Evolutionary conservation across 2,329 filamentous ascomycete genomes (phyloP).

Genomic region (Sporothrix euskadiensis): DNA sequence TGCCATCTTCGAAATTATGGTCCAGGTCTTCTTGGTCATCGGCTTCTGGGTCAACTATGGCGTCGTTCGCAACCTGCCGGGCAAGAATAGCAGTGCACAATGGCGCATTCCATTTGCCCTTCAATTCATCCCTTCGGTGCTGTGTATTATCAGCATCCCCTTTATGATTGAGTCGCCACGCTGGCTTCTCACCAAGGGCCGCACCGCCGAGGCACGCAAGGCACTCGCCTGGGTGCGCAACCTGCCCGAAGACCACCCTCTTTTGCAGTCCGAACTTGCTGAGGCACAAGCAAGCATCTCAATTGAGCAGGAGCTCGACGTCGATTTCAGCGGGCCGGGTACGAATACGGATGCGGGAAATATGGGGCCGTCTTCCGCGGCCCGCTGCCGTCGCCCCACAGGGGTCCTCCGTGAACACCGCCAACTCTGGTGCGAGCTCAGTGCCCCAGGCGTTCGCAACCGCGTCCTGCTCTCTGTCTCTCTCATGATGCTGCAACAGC

Average conservation of each 20-base stretch:
- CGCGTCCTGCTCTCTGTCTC: conserved; percentile 20
- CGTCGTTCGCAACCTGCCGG: conserved; percentile 44
- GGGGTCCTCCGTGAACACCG: conserved; percentile 18
- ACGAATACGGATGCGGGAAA: neutral
- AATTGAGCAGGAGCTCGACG: conserved; percentile 23
- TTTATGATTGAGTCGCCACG: conserved; percentile 46
- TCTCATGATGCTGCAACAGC: conserved; percentile 54
- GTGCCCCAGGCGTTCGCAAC: conserved; percentile 14
- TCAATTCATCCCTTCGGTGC: conserved; percentile 47
- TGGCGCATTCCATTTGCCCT: conserved; percentile 55
- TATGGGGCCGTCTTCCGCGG: neutral
- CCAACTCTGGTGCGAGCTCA: conserved; percentile 36
- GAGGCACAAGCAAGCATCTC: conserved; percentile 42
- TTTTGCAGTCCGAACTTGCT: conserved; percentile 50
- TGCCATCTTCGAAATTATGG: conserved; percentile 54
- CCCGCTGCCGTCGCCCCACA: neutral
- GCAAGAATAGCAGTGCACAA: conserved; percentile 34
- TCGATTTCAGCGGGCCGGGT: neutral
- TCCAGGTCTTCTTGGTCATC: conserved; percentile 53
- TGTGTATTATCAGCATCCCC: conserved; percentile 48
- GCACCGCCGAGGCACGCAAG: conserved; percentile 44
- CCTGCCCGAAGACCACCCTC: conserved; percentile 17
- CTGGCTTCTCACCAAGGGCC: conserved; percentile 47
- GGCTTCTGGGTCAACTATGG: conserved; percentile 55
- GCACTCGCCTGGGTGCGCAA: conserved; percentile 46